Conservation (phyloP, 1,139 yeast genomes). For the Geotrichum fermentans region DNA sequence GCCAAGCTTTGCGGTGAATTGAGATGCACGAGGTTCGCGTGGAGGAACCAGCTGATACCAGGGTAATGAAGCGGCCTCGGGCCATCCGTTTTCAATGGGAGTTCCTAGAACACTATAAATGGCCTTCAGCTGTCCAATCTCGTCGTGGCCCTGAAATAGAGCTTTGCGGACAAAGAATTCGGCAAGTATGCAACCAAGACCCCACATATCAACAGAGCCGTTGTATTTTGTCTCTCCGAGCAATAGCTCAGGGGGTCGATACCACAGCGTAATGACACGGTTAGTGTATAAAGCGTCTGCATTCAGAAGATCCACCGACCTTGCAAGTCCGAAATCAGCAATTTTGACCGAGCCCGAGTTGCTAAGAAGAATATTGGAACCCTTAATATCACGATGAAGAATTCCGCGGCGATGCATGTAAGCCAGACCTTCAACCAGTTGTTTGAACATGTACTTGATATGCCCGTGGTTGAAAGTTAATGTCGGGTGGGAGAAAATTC, state of each 20-base stretch:
- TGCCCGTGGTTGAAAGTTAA: slow-evolving; percentile 60
- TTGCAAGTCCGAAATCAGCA: slow-evolving; percentile 92
- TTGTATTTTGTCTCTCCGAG: slow-evolving; percentile 89
- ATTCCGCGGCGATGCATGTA: slow-evolving; percentile 77
- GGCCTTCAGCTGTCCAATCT: slow-evolving; percentile 71
- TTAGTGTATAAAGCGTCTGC: slow-evolving; percentile 60
- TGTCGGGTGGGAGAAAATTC: slow-evolving; percentile 73
- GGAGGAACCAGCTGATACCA: slow-evolving; percentile 90
- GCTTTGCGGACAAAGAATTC: slow-evolving; percentile 76
- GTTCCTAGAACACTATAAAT: slow-evolving; percentile 86
- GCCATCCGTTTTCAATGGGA: slow-evolving; percentile 74
- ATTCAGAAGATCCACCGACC: slow-evolving; percentile 40
- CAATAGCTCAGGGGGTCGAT: slow-evolving; percentile 90
- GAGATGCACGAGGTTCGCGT: slow-evolving; percentile 42
- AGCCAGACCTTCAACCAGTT: slow-evolving; percentile 71
- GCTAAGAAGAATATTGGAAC: slow-evolving; percentile 79
- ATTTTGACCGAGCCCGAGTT: slow-evolving; percentile 69
- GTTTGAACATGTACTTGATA: slow-evolving; percentile 70
- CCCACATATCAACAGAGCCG: slow-evolving; percentile 93
- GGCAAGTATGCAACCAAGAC: slow-evolving; percentile 84
- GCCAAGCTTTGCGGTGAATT: slow-evolving; percentile 40
- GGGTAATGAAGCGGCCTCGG: slow-evolving; percentile 67
- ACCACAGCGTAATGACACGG: slow-evolving; percentile 93
- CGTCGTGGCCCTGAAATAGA: slow-evolving; percentile 83
- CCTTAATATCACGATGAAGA: slow-evolving; percentile 91